Conservation (phyloP, 805 yeast genomes). For the Ogataea populi-albae region DNA sequence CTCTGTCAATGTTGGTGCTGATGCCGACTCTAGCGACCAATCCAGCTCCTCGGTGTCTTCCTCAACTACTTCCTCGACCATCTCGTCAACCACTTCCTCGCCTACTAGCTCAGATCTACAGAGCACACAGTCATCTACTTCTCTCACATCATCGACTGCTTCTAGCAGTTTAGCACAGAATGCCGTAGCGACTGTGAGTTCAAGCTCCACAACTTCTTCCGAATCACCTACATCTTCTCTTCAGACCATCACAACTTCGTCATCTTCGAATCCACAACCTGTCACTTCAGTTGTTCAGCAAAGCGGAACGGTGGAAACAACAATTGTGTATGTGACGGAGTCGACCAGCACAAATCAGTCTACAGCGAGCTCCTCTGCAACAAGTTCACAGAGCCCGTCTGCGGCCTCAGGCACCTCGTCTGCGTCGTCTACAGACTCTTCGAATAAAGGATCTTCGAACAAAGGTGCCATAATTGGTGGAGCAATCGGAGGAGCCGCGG, state of each 20-base stretch:
- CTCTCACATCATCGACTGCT: slow-evolving; percentile 17
- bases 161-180: slow-evolving; percentile 11
- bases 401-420: slow-evolving; percentile 27
- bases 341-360: slow-evolving; percentile 28
- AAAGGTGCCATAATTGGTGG: slow-evolving; percentile 38
- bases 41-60: slow-evolving; percentile 6
- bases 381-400: slow-evolving; percentile 15
- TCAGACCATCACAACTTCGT: slow-evolving; percentile 13
- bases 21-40: slow-evolving; percentile 8
- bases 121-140: slow-evolving; percentile 14
- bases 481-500: slow-evolving; percentile 35
- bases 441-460: slow-evolving; percentile 18
- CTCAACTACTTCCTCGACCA: slow-evolving; percentile 30
- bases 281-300: slow-evolving; percentile 19
- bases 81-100: slow-evolving; percentile 26
- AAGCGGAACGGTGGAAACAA: slow-evolving; percentile 24
- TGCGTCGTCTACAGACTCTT: slow-evolving; percentile 16
- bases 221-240: slow-evolving; percentile 13
- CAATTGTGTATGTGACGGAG: too few relatives aligned
- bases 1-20: slow-evolving; percentile 18
- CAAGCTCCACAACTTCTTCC: slow-evolving; percentile 14
- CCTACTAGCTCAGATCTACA: slow-evolving; percentile 14
- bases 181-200: slow-evolving; percentile 2
- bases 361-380: slow-evolving; percentile 22
- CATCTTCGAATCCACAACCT: slow-evolving; percentile 15